Evolutionary conservation across 1,284 basidiomycete species (phyloP), one percentile per base, ranked within the genome.

Genomic region (Tilletia caries): DNA sequence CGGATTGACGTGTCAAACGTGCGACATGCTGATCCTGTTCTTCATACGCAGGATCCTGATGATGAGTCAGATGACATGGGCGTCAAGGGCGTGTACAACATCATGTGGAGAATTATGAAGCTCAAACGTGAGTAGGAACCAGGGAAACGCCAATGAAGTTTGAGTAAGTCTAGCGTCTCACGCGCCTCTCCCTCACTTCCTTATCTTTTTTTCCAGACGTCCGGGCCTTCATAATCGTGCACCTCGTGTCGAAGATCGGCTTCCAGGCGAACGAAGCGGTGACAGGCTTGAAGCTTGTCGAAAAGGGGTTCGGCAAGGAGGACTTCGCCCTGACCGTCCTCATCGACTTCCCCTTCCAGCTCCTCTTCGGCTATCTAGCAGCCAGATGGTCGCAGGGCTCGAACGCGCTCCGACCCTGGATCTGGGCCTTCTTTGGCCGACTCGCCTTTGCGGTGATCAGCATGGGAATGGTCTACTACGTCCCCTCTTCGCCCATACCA

Each of bases 271-370:
- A 95, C 84, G 95, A 98, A 71, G 91, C 93, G 1, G 92, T 91
- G 15, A 95, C 93, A 0, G 90, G 89, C 18, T 88, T 98, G 67
- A 99, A 99, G 83, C 89, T 98, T 84, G 91, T 99, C 62, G 95
- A 99, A 83, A 98, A 97, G 82, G 95, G 95, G 1, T 88, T 99
- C 60, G 91, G 90, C 68, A 91, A 94, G 66, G 96, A 98, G 85
- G 96, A 99, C 78, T 87, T 98, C 44, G 95, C 96, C 3, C 87
- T 96, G 29, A 91, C 93, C 1, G 95, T 96, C 37, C 88, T 98
- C 65, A 92, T 98, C 77, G 96, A 98, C 84, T 98, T 98, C 77
- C 96, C 96, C 1, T 96, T 96, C 85, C 95, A 98, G 85, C 93
- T 99, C 70, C 83, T 93, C 69, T 94, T 93, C 44, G 95, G 95